Conservation (phyloP, 306 rosid species). For the Vigna hirtella region DNA sequence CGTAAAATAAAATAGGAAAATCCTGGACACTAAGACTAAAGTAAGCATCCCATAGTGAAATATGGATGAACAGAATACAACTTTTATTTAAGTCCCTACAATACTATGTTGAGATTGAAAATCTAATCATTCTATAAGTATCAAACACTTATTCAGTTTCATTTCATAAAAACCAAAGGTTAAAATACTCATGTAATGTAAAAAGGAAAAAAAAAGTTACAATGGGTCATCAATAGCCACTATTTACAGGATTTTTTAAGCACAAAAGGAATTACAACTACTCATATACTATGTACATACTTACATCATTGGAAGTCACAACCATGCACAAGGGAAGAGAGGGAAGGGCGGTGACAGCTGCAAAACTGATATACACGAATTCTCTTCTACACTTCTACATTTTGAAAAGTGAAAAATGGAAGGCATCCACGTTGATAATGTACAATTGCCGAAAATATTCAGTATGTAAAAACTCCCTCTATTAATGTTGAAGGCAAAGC, state of each 20-base stretch:
- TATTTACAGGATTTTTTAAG: not conserved
- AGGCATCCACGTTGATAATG: conserved; percentile 12
- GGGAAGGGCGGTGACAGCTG: not conserved
- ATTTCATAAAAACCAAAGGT: not conserved
- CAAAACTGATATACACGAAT: conserved; percentile 41
- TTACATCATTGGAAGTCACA: conserved; percentile 37
- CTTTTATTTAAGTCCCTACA: not conserved
- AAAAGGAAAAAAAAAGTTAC: not conserved
- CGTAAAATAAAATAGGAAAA: no score
- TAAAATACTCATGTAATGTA: not conserved
- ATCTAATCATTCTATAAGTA: not conserved
- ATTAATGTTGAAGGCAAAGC: conserved; percentile 26
- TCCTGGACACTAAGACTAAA: no score
- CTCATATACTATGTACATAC: conserved; percentile 22
- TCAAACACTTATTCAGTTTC: not conserved
- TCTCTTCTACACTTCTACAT: conserved; percentile 9
- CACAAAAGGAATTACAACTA: conserved; percentile 30
- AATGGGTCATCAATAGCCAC: not conserved
- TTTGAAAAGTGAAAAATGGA: conserved; percentile 12
- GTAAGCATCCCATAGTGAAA: no score
- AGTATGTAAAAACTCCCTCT: conserved; percentile 29
- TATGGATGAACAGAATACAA: no score
- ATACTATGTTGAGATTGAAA: not conserved
- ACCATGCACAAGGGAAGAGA: not conserved
- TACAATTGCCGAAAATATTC: conserved; percentile 17